These are phyloP conservation scores for Linum usitatissimum DNA, from an alignment of 345 rosid species.

Conservation along the genomic window DNA sequence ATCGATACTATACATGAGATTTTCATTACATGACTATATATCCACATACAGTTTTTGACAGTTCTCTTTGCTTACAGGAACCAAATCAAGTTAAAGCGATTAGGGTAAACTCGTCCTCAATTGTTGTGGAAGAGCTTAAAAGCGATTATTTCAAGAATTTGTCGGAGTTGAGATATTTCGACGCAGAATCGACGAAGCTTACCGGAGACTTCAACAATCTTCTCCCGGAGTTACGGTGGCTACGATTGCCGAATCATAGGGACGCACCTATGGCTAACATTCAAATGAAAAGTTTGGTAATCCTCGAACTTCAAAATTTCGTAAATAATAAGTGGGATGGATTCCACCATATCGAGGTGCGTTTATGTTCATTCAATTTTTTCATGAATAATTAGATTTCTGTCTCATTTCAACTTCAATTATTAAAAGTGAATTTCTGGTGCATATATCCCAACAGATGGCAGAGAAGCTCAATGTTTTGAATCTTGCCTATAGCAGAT, in stretches of 20 bases:
- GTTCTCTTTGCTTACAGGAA: background rate
- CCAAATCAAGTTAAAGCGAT: background rate
- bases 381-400: too few species aligned
- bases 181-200: background rate
- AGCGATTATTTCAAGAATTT: background rate
- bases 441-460: background rate
- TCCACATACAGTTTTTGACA: too few species aligned
- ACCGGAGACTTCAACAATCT: background rate
- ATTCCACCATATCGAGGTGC: background rate
- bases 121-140: too few species aligned
- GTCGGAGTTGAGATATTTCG: background rate
- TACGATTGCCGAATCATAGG: background rate
- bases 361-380: too few species aligned
- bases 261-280: background rate
- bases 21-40: too few species aligned
- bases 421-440: background rate
- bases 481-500: background rate
- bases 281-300: background rate
- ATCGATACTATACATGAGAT: too few species aligned
- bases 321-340: background rate
- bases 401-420: too few species aligned
- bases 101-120: background rate
- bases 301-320: background rate
- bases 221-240: background rate
- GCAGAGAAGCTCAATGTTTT: background rate